Conservation (phyloP, 768 basidiomycete species). For the Rhodotorula kratochvilovae region DNA sequence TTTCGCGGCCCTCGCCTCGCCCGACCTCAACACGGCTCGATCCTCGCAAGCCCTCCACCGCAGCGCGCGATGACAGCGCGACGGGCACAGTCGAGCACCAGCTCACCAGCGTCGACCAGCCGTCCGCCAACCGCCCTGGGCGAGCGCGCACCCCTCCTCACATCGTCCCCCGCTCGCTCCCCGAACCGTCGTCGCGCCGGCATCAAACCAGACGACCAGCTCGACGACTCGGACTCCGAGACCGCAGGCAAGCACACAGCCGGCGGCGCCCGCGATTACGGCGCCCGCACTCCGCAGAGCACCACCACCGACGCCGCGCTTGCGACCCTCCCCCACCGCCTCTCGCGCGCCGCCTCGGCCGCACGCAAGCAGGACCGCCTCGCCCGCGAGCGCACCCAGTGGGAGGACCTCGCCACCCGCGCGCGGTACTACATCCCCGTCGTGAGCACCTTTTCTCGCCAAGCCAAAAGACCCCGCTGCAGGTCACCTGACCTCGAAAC, state of each 20-base stretch:
- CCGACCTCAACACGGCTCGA: too few species aligned
- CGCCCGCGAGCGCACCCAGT: slow-evolving; percentile 1
- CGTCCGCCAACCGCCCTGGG: not conserved
- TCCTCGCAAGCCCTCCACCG: too few species aligned
- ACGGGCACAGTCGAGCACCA: too few species aligned
- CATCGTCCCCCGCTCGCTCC: not conserved
- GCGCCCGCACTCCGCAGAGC: not conserved
- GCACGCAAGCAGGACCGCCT: slow-evolving; percentile 12
- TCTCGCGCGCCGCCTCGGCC: slow-evolving; percentile 5
- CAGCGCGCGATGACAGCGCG: not conserved
- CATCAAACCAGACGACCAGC: not conserved
- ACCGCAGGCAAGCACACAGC: too few species aligned
- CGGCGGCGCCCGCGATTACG: too few species aligned
- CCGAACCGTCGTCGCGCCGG: not conserved
- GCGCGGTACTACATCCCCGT: slow-evolving; percentile 34
- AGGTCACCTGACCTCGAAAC: not conserved
- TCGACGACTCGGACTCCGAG: slow-evolving; percentile 3
- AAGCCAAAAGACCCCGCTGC: not conserved
- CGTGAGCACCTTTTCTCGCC: not conserved
- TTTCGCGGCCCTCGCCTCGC: too few species aligned
- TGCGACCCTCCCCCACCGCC: slow-evolving; percentile 21
- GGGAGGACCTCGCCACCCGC: not conserved
- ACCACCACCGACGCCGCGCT: not conserved
- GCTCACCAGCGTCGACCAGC: not conserved
- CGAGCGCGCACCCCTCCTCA: not conserved